These are phyloP conservation scores for Spinellus fusiger DNA, from an alignment of 192 early-diverging fungal genomes.

Conservation along the genomic window DNA sequence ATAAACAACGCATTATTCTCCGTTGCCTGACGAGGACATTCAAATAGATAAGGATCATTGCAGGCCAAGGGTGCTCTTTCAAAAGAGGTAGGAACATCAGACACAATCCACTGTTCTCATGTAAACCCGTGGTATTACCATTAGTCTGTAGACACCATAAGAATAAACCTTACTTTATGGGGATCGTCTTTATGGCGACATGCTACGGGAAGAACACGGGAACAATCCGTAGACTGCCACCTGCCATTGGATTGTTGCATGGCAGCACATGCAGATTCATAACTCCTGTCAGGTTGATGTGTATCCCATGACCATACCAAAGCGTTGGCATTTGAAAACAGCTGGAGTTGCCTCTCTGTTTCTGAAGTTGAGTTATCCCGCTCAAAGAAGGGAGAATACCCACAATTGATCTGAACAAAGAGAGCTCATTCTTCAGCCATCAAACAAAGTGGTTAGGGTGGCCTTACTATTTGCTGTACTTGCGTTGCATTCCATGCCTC, in stretches of 20 bases:
- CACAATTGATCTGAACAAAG: conserved; percentile 9
- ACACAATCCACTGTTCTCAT: conserved; percentile 12
- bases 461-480: neutral
- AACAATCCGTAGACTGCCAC: conserved; percentile 17
- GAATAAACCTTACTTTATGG: conserved; percentile 4
- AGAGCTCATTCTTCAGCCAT: neutral
- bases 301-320: conserved; percentile 31
- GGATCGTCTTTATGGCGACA: conserved; percentile 10
- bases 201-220: conserved; percentile 5
- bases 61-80: conserved; percentile 10
- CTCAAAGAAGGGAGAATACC: conserved; percentile 15
- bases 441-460: neutral
- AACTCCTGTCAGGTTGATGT: neutral
- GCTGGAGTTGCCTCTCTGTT: too few relatives aligned
- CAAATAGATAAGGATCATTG: conserved; percentile 11
- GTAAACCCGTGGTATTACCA: too few relatives aligned
- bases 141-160: too few relatives aligned
- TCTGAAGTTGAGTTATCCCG: neutral
- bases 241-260: conserved; percentile 17
- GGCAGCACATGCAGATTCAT: conserved; percentile 6
- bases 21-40: conserved; percentile 2
- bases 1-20: conserved; percentile 11
- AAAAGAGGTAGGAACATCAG: conserved; percentile 9
- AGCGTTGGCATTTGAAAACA: too few relatives aligned
- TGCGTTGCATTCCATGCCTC: neutral